phyloP scores from a whole-genome alignment of 192 early-diverging fungal species.

The Thoreauomyces humboldtii region DNA sequence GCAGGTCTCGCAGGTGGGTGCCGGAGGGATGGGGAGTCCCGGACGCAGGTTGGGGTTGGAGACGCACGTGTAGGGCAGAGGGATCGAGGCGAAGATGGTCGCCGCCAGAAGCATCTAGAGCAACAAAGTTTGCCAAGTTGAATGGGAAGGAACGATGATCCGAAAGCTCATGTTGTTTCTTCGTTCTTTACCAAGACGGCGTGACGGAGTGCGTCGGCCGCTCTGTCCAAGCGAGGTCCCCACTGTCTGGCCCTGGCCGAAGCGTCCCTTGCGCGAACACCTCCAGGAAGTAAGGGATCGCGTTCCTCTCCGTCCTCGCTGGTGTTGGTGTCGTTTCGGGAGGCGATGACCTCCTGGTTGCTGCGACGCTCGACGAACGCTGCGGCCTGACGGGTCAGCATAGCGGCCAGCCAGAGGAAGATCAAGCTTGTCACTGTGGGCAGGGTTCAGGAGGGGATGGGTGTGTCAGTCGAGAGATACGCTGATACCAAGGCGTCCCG shows the following conservation, averaged over 20 bases:
- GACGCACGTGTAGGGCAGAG: constrained; percentile 9
- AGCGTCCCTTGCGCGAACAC: background rate
- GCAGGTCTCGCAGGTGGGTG: constrained; percentile 7
- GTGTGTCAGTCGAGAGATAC: background rate
- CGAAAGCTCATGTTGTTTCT: constrained; percentile 1
- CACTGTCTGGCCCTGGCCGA: background rate
- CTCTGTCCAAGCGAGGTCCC: constrained; percentile 17
- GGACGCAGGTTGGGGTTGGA: background rate
- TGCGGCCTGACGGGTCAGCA: constrained; percentile 14
- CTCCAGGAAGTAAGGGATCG: background rate
- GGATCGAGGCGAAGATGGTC: constrained; percentile 10
- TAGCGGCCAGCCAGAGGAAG: constrained; percentile 8
- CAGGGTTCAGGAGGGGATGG: background rate
- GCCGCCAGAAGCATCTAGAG: constrained; percentile 25
- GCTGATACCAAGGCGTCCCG: background rate
- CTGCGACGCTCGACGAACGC: background rate
- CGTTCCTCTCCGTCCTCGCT: constrained; percentile 2
- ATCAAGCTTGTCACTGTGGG: constrained; percentile 12
- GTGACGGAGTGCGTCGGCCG: constrained; percentile 8
- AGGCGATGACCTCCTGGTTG: background rate
- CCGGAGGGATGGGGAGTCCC: constrained; percentile 13
- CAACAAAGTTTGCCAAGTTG: background rate
- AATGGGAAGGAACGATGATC: too few species aligned
- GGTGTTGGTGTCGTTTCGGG: background rate
- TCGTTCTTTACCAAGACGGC: constrained; percentile 4